These are phyloP conservation scores for Gonapodya sp. DNA, from an alignment of 192 early-diverging fungal genomes.

Conservation along the genomic window DNA sequence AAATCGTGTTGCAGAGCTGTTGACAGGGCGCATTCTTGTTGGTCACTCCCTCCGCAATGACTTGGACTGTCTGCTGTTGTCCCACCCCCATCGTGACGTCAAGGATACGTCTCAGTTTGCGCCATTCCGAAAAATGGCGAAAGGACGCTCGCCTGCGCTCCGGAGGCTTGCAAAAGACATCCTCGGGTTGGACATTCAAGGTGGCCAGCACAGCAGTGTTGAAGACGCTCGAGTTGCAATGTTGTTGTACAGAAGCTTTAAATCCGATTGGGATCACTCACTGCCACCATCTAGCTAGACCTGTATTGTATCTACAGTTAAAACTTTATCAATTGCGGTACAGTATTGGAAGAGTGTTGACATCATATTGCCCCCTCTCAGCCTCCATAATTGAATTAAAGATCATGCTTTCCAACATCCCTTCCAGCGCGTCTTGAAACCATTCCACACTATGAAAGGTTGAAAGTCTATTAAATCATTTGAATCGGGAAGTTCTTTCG, in stretches of 20 bases:
- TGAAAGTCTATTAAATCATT: no score
- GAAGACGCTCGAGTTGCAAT: slow-evolving; percentile 87
- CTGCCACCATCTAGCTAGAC: no score
- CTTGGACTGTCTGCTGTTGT: slow-evolving; percentile 67
- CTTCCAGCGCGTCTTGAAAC: background rate
- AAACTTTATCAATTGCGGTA: no score
- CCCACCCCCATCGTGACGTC: slow-evolving; percentile 65
- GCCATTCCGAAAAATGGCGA: slow-evolving; percentile 56
- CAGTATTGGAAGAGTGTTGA: background rate
- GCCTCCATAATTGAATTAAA: background rate
- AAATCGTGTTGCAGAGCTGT: slow-evolving; percentile 62
- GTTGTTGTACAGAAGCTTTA: slow-evolving; percentile 74
- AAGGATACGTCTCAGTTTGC: slow-evolving; percentile 78
- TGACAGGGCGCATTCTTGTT: slow-evolving; percentile 77
- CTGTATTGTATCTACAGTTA: no score
- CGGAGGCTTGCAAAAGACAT: slow-evolving; percentile 64
- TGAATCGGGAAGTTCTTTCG: no score
- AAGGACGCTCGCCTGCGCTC: slow-evolving; percentile 60
- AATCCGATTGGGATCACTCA: slow-evolving; percentile 69
- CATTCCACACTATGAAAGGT: background rate
- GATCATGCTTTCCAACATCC: background rate
- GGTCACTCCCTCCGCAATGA: slow-evolving; percentile 90
- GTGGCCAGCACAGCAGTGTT: slow-evolving; percentile 77
- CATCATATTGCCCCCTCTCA: background rate
- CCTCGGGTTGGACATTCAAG: slow-evolving; percentile 74